These are phyloP conservation scores for Graphiopsis chlorocephala DNA, from an alignment of 2,329 filamentous ascomycete species.

Conservation along the genomic window DNA sequence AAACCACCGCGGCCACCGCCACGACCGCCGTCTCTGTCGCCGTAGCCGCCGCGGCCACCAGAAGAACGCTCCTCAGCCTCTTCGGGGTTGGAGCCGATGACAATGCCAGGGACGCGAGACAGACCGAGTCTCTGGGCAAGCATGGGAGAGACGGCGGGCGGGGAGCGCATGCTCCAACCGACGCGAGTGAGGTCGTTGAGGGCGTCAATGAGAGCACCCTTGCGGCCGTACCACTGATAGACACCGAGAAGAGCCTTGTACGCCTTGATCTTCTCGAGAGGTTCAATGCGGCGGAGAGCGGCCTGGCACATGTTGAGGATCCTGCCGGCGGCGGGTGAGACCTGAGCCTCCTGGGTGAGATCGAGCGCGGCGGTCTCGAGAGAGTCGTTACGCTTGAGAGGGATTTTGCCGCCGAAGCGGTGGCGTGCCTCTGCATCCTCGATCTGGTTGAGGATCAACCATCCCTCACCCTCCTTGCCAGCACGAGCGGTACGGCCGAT, in stretches of 20 bases:
- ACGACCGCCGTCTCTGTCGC: conserved; percentile 16
- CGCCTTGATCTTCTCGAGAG: conserved; percentile 42
- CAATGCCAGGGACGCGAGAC: conserved; percentile 29
- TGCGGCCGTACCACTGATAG: conserved; percentile 41
- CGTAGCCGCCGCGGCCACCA: conserved; percentile 17
- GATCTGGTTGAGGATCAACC: conserved; percentile 59
- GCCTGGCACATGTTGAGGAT: conserved; percentile 43
- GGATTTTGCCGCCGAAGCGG: conserved; percentile 55
- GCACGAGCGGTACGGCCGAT: conserved; percentile 60
- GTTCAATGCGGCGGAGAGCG: conserved; percentile 45
- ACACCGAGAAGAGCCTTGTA: conserved; percentile 61
- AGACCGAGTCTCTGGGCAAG: conserved; percentile 33
- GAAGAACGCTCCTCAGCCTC: conserved; percentile 11
- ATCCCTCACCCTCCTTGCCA: conserved; percentile 69
- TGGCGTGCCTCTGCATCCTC: conserved; percentile 51
- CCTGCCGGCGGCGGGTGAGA: conserved; percentile 42
- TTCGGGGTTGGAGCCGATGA: conserved; percentile 24
- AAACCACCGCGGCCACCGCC: conserved; percentile 21
- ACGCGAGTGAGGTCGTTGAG: conserved; percentile 54
- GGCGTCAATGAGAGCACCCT: conserved; percentile 43
- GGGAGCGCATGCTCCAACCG: conserved; percentile 53
- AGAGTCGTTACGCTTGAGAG: conserved; percentile 55
- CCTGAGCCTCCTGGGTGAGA: conserved; percentile 40
- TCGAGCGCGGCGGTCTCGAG: conserved; percentile 52
- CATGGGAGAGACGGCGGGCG: conserved; percentile 42